Percentiles rank a stretch among this genome's conserved stretches.
phyloP scores from a whole-genome alignment of 345 rosid species.

The Passiflora organensis region DNA sequence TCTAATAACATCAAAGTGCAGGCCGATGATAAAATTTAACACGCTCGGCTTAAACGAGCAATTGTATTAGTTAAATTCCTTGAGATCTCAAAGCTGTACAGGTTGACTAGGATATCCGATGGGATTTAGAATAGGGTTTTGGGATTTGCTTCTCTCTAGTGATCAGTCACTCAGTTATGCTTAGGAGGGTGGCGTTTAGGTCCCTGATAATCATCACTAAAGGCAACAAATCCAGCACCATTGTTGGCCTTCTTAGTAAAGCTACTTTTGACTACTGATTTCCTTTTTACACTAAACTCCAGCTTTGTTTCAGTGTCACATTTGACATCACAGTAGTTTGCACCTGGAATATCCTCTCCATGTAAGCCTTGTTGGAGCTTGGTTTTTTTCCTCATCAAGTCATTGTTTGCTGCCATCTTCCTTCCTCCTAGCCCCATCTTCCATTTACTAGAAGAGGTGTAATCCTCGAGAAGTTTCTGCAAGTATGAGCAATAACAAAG shows the following conservation, averaged over 20 bases:
- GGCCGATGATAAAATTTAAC: too few relatives aligned
- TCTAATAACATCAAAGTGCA: too few relatives aligned
- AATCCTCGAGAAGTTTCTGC: constrained; percentile 29
- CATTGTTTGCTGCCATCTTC: constrained; percentile 28
- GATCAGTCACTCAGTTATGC: constrained; percentile 33
- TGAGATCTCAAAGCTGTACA: too few relatives aligned
- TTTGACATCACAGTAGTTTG: too few relatives aligned
- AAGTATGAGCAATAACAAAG: too few relatives aligned
- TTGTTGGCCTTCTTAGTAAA: constrained; percentile 10
- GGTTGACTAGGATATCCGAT: too few relatives aligned
- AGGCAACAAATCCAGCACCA: constrained; percentile 30
- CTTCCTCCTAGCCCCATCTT: constrained; percentile 27
- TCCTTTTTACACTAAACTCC: constrained; percentile 11
- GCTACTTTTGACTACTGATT: too few relatives aligned
- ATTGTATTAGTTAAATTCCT: too few relatives aligned
- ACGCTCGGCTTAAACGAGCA: too few relatives aligned
- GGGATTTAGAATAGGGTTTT: too few relatives aligned
- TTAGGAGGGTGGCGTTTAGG: constrained; percentile 43
- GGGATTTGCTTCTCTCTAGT: too few relatives aligned
- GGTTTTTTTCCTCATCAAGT: constrained; percentile 8
- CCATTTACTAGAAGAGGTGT: constrained; percentile 9
- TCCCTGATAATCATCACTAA: constrained; percentile 36
- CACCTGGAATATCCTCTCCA: constrained; percentile 38
- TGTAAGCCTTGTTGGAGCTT: background rate
- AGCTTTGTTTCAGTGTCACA: constrained; percentile 25